Percentiles rank a stretch among this genome's conserved stretches.
phyloP scores from a whole-genome alignment of 306 rosid species.

The Sicyos baderoa region DNA sequence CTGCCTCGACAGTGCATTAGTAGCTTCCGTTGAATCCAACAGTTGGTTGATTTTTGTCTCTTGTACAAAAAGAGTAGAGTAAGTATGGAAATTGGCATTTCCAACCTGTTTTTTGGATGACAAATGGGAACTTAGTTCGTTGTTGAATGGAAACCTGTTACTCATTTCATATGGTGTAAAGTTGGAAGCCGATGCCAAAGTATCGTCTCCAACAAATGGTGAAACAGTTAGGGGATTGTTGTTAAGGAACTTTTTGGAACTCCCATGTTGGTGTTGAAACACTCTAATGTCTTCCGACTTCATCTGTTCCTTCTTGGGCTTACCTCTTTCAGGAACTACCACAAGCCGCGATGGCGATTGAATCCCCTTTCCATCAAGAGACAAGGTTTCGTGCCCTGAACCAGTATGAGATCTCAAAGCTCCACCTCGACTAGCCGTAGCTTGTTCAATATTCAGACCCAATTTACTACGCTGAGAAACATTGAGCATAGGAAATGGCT shows the following conservation, averaged over 20 bases:
- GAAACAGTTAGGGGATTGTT: conserved; percentile 32
- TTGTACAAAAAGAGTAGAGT: conserved; percentile 36
- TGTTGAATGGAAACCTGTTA: conserved; percentile 30
- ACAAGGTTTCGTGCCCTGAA: conserved; percentile 27
- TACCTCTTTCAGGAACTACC: conserved; percentile 25
- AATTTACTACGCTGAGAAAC: conserved; percentile 32
- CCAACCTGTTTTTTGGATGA: conserved; percentile 32
- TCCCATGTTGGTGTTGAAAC: conserved; percentile 21
- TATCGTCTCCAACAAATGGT: conserved; percentile 28
- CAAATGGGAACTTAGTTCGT: conserved; percentile 32
- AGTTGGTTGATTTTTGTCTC: conserved; percentile 39
- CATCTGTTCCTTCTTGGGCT: conserved; percentile 26
- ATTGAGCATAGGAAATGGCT: conserved; percentile 44
- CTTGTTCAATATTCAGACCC: conserved; percentile 26
- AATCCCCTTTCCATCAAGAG: conserved; percentile 25
- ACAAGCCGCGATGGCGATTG: conserved; percentile 24
- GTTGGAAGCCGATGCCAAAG: conserved; percentile 38
- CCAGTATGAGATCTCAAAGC: conserved; percentile 27
- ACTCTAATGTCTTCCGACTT: conserved; percentile 25
- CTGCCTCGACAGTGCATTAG: conserved; percentile 33
- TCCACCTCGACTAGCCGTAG: conserved; percentile 25
- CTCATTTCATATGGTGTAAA: conserved; percentile 28
- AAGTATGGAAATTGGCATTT: conserved; percentile 25
- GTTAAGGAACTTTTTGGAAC: conserved; percentile 19
- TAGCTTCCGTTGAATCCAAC: conserved; percentile 28